Percentiles rank a stretch among this genome's conserved stretches.
Evolutionary conservation across 2,329 filamentous ascomycete species (phyloP).

Genomic region (Macrophomina tecta): DNA sequence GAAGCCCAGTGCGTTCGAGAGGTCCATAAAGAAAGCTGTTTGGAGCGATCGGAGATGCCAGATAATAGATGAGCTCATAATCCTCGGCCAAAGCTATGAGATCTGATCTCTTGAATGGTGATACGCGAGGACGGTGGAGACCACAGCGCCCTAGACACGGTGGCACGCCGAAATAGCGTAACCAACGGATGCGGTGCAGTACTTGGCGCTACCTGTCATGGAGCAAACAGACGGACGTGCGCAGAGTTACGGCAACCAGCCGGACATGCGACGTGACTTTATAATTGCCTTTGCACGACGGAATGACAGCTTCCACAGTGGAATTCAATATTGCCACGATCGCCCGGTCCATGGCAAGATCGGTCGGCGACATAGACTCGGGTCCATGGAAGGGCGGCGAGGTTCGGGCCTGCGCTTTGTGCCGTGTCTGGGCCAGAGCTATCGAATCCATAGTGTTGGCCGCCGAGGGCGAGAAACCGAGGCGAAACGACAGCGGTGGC

Average conservation of each 20-base stretch:
- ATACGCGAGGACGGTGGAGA: too few species aligned
- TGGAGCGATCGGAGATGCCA: neutral
- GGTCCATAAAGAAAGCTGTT: neutral
- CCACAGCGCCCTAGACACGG: too few species aligned
- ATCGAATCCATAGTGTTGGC: slow-evolving; percentile 1
- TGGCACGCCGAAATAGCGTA: neutral
- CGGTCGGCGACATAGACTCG: neutral
- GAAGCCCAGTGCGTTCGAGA: neutral
- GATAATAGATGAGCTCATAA: neutral
- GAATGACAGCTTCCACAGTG: slow-evolving; percentile 7
- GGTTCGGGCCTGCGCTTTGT: slow-evolving; percentile 9
- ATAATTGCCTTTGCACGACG: neutral
- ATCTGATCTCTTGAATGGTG: neutral
- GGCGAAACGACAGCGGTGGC: slow-evolving; percentile 8
- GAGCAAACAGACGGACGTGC: neutral
- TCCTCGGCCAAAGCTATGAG: neutral
- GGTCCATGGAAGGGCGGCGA: neutral
- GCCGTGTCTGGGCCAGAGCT: neutral
- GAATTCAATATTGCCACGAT: slow-evolving; percentile 3
- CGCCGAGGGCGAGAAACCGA: neutral
- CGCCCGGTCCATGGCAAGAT: neutral
- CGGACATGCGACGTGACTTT: neutral
- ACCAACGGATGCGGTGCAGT: neutral
- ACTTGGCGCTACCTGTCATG: neutral
- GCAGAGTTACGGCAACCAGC: neutral